Evolutionary conservation across 2,329 filamentous ascomycete genomes (phyloP).

Genomic region (Bipolaris sorokiniana): DNA sequence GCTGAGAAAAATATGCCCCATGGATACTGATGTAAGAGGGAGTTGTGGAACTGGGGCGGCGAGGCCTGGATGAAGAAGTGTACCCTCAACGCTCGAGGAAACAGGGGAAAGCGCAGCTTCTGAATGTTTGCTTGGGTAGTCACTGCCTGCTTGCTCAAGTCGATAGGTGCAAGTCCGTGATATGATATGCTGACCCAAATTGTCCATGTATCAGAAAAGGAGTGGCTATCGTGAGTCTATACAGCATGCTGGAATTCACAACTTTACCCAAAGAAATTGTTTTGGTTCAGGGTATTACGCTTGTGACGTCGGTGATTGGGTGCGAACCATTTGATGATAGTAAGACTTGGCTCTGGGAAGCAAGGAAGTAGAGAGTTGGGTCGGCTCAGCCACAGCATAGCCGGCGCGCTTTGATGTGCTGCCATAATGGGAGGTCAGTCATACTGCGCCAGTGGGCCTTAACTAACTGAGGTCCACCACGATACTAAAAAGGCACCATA

Average conservation of each 20-base stretch:
- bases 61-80: not conserved
- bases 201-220: not conserved
- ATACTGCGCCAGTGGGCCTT: not conserved
- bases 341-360: not conserved
- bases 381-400: constrained; percentile 9
- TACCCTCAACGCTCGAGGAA: constrained; percentile 1
- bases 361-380: not conserved
- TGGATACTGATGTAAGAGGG: constrained; percentile 4
- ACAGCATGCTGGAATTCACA: constrained; percentile 3
- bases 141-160: not conserved
- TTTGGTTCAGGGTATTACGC: not conserved
- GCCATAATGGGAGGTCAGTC: not conserved
- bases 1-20: constrained; percentile 15
- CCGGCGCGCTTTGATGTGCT: not conserved
- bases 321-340: not conserved
- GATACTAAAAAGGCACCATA: not conserved
- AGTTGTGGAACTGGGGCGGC: not conserved
- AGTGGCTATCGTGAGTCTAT: constrained; percentile 1
- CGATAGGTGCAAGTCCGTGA: not conserved
- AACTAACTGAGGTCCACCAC: not conserved
- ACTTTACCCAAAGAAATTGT: not conserved
- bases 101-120: not conserved
- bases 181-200: not conserved
- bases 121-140: not conserved
- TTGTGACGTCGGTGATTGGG: constrained; percentile 1